Base-by-base conservation (phyloP, 148 eudicot species). In the Arbutus unedo region DNA sequence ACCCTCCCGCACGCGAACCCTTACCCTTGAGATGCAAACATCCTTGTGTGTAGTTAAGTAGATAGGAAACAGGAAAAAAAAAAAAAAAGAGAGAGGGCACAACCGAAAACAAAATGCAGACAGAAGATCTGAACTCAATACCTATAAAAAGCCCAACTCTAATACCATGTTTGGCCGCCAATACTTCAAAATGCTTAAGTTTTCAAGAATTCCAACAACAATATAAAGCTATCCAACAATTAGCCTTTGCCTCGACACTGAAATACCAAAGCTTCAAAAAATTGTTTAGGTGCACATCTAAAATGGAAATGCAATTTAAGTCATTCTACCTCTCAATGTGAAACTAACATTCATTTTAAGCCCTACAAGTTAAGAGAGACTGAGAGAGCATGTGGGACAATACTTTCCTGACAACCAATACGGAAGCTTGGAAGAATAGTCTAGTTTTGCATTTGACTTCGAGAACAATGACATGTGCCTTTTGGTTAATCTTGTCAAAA, bases 321-420 rank as follows among this genome's bases (percentile, higher is more conserved):
- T 13, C 11, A 31, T 6, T 76, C 19, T 9, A 45, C 76, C 16
- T 48, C 51, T 48, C 16, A 47, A 23, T 50, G 41, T 50, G 79
- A 54, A 77, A 77, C 54, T 77, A 54, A 77, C 18, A 11, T 55
- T 38, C 47, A 31, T 51, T 21, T 50, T 10, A 13, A 55, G 62
- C 10, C 70, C 70, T 45, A 78, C 80, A 78, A 43, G 70, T 23
- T 4, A 13, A 59, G 10, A 79, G 81, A 56, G 31, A 62, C 41
- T 43, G 10, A 4, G 43, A 23, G 68, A 59, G 50, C 67, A 56
- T 68, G 8, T 10, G 23, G 38, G n/a, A 48, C 14, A 79, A 15
- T 4, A 66, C 25, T 66, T 11, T 2, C 41, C 57, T 2, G 14
- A n/a, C 3, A 14, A 49, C 59, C 66, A 77, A 66, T 14, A 60